Evolutionary conservation across 2,329 filamentous ascomycete species (phyloP).

Genomic region (Fusarium aywerte): DNA sequence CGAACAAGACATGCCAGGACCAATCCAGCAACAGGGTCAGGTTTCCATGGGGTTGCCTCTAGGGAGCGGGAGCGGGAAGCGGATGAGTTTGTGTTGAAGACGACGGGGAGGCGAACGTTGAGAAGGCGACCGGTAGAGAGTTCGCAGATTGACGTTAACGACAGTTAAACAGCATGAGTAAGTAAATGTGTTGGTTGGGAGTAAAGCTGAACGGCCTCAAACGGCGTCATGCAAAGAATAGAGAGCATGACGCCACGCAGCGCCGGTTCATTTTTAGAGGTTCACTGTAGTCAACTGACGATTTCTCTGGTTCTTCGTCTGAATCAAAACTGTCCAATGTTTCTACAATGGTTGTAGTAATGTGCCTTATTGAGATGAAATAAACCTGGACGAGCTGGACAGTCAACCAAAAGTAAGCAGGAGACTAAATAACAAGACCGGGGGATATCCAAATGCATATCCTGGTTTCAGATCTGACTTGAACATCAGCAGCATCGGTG

Average conservation of each 20-base stretch:
- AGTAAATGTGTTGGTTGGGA: constrained; percentile 2
- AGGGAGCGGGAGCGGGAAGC: constrained; percentile 30
- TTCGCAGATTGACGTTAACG: constrained; percentile 5
- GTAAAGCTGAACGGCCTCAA: constrained; percentile 29
- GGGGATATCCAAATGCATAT: constrained; percentile 1
- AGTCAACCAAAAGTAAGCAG: constrained; percentile 9
- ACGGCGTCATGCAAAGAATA: constrained; percentile 39
- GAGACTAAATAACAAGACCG: too few species aligned
- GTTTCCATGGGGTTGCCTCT: neutral
- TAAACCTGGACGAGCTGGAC: constrained; percentile 37
- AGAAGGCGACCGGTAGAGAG: constrained; percentile 26
- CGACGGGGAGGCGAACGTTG: constrained; percentile 34
- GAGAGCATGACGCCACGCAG: constrained; percentile 34
- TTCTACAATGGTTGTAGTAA: constrained; percentile 4
- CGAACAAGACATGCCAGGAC: constrained; percentile 7
- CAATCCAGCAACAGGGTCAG: constrained; percentile 11
- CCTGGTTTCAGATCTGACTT: constrained; percentile 24
- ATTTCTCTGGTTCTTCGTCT: constrained; percentile 4
- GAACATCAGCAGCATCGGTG: neutral
- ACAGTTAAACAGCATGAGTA: neutral
- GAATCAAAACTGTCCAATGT: neutral
- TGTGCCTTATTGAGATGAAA: constrained; percentile 25
- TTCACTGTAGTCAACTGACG: constrained; percentile 14
- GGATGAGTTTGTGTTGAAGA: constrained; percentile 22
- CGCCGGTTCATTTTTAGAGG: constrained; percentile 1